A percentile compares a stretch with the other conserved stretches of the same genome.
Evolutionary conservation across 164 flowering plant genomes (phyloP).

Genomic region (Annona cherimola): DNA sequence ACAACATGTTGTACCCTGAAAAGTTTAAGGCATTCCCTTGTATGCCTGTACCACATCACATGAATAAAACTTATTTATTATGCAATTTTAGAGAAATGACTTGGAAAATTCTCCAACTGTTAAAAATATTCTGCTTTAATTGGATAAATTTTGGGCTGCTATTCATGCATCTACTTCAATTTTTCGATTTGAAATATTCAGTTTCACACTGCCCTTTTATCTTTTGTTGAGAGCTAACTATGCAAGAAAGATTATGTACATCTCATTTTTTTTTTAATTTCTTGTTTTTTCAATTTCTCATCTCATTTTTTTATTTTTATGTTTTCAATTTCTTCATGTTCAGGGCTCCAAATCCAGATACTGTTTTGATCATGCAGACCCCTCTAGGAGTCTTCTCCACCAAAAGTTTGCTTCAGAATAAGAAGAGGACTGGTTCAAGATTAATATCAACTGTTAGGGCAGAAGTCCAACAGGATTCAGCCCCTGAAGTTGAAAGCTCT

Average conservation of each 20-base stretch:
- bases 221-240: neutral
- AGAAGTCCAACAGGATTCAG: constrained; percentile 30
- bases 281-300: neutral
- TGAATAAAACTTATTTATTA: too few species aligned
- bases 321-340: neutral
- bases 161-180: too few species aligned
- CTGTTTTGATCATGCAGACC: constrained; percentile 67
- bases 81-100: too few species aligned
- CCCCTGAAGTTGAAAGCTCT: constrained; percentile 29
- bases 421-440: constrained; percentile 58
- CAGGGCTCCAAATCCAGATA: constrained; percentile 94
- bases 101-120: too few species aligned
- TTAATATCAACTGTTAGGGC: constrained; percentile 51
- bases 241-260: neutral
- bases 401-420: constrained; percentile 56
- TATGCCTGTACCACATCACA: too few species aligned
- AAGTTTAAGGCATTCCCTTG: too few species aligned
- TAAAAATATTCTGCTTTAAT: too few species aligned
- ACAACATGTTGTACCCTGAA: too few species aligned
- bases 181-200: too few species aligned
- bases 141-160: too few species aligned
- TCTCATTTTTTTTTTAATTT: neutral
- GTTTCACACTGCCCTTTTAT: too few species aligned
- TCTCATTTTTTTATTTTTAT: neutral
- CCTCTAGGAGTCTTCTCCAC: constrained; percentile 71